Base-by-base conservation (phyloP, 441 rosid genomes). In the Kokia cookei region DNA sequence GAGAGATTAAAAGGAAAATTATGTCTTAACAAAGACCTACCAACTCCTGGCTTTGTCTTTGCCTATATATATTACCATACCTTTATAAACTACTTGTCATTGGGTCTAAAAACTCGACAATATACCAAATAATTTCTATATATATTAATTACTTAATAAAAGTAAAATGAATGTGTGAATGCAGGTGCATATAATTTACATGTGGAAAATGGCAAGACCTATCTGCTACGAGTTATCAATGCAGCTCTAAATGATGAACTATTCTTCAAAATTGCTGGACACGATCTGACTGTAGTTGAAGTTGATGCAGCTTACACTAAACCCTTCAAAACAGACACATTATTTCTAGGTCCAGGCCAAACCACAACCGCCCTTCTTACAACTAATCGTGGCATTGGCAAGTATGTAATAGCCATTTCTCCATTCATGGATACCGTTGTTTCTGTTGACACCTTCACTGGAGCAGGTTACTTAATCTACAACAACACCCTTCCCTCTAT, bases 391-490 rank as follows among this genome's bases (percentile, higher is more conserved):
- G 58, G 40, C 54, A 40, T 47, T 12, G 79, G 83, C 24, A 83
- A 62, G 27, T 85, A 75, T 76, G 27, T 81, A 43, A 75, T 83
- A 15, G 77, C 79, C 26, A 4, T 81, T 69, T 81, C 84, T 42
- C 86, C 84, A 17, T 85, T 85, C 83, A 85, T 83, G 88, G 88
- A 85, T 59, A 80, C 82, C 22, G 7, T 32, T 4, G 68, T 85
- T 2, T 68, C 76, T 2, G 75, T 85, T 6, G 80, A 85, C 73
- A 83, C 80, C 48, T 29, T 69, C 13, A 79, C 85, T 0, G 57
- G 68, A 4, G 40, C 61, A 0, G 85, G 78, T 15, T 76, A 47
- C 69, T 27, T 85, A 29, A 45, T 71, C 35, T 83, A 85, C 65
- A 71, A 65, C 14, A 57, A 76, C 65, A 77, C 79, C n/a, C 35